Conservation (phyloP, 1,284 basidiomycete species). For the Wolfiporia cocos region DNA sequence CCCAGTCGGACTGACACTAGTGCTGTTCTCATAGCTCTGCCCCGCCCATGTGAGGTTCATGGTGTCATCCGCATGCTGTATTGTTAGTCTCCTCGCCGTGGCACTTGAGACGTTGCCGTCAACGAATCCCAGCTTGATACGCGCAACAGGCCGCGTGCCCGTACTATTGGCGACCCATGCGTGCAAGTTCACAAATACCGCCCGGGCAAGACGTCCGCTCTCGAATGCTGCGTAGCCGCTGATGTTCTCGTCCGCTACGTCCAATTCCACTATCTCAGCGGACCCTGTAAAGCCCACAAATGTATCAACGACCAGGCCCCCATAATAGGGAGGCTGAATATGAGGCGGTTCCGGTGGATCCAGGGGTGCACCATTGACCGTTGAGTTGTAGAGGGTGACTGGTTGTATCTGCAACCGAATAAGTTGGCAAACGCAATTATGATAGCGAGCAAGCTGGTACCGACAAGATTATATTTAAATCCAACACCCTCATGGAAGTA, state of each 20-base stretch:
- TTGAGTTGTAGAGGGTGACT: conserved; percentile 43
- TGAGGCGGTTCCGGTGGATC: conserved; percentile 42
- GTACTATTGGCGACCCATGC: conserved; percentile 38
- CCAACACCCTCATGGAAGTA: conserved; percentile 39
- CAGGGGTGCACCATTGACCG: conserved; percentile 43
- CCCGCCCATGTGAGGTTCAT: conserved; percentile 57
- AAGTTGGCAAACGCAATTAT: too few species aligned
- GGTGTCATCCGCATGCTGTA: conserved; percentile 52
- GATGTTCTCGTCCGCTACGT: conserved; percentile 40
- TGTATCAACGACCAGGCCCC: conserved; percentile 43
- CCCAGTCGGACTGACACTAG: conserved; percentile 41
- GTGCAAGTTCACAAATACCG: conserved; percentile 51
- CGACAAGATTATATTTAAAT: conserved; percentile 38
- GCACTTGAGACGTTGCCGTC: conserved; percentile 8
- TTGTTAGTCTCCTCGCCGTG: conserved; percentile 10
- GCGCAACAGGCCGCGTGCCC: conserved; percentile 31
- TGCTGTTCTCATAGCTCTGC: conserved; percentile 53
- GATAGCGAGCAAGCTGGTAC: too few species aligned
- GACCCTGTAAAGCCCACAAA: conserved; percentile 33
- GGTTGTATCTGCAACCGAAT: conserved; percentile 63
- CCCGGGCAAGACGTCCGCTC: conserved; percentile 34
- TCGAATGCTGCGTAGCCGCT: conserved; percentile 63
- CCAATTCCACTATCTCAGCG: conserved; percentile 48
- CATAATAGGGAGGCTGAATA: conserved; percentile 57
- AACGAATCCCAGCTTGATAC: conserved; percentile 37